Evolutionary conservation across 495 filamentous ascomycete genomes (phyloP).

Genomic region (Aspergillus conjunctus): DNA sequence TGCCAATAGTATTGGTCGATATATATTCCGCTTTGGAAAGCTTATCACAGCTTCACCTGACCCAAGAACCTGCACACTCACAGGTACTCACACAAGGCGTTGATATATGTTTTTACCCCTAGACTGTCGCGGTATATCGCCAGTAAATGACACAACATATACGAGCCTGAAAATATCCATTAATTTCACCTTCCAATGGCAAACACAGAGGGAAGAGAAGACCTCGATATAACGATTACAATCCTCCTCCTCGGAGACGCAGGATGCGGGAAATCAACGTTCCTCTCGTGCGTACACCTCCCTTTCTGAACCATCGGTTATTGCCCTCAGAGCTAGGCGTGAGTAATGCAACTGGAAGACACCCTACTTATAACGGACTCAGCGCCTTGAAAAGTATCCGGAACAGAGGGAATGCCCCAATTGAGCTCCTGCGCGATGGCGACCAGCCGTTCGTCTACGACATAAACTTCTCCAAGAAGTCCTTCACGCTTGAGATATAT

Average conservation of each 20-base stretch:
- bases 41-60: neutral
- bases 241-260: conserved; percentile 80
- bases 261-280: conserved; percentile 82
- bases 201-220: conserved; percentile 15
- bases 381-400: conserved; percentile 35
- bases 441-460: conserved; percentile 86
- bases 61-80: neutral
- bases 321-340: neutral
- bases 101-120: neutral
- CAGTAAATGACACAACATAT: neutral
- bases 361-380: neutral
- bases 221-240: conserved; percentile 52
- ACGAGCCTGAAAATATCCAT: neutral
- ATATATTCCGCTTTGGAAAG: conserved; percentile 6
- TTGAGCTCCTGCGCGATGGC: conserved; percentile 61
- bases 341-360: neutral
- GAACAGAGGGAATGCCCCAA: conserved; percentile 11
- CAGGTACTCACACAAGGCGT: neutral
- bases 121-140: neutral
- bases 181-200: conserved; percentile 7
- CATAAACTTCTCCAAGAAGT: conserved; percentile 64
- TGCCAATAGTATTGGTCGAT: neutral
- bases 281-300: conserved; percentile 69
- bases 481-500: conserved; percentile 74
- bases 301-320: neutral